Percentiles rank a stretch among this genome's conserved stretches.
Evolutionary conservation across 2,329 filamentous ascomycete species (phyloP).

Genomic region (Microthyrium microscopicum): DNA sequence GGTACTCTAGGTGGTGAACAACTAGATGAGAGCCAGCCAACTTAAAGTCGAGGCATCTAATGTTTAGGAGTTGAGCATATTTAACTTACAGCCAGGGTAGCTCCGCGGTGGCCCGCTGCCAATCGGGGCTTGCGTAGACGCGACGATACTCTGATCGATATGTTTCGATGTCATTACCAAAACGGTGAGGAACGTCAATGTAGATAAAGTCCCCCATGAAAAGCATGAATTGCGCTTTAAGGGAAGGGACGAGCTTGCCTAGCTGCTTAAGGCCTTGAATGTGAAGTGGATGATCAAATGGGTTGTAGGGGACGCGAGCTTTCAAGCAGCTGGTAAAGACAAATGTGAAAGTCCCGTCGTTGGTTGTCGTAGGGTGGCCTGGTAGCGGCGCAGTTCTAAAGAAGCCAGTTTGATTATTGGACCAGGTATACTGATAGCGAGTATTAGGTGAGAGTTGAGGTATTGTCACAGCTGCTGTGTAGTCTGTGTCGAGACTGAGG

Average conservation of each 20-base stretch:
- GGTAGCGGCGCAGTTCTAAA: conserved; percentile 62
- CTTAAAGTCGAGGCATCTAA: too few relatives aligned
- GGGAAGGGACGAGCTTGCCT: conserved; percentile 50
- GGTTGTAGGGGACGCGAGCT: conserved; percentile 75
- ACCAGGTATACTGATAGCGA: conserved; percentile 68
- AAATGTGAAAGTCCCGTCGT: conserved; percentile 61
- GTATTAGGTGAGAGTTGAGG: conserved; percentile 52
- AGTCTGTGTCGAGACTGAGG: conserved; percentile 67
- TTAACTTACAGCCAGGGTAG: conserved; percentile 8
- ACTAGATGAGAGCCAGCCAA: too few relatives aligned
- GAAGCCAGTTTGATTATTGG: conserved; percentile 70
- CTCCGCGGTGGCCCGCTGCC: conserved; percentile 40
- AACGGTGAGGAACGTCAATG: conserved; percentile 68
- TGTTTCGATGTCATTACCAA: conserved; percentile 54
- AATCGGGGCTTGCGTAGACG: conserved; percentile 90
- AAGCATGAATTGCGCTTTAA: conserved; percentile 58
- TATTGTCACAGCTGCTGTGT: conserved; percentile 54
- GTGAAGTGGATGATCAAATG: conserved; percentile 63
- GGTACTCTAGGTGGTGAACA: too few relatives aligned
- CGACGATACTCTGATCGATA: conserved; percentile 88
- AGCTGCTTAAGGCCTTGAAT: conserved; percentile 69
- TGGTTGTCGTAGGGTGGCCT: conserved; percentile 38
- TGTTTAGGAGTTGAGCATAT: too few relatives aligned
- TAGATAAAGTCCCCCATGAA: conserved; percentile 81
- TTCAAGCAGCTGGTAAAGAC: conserved; percentile 87